phyloP scores from a whole-genome alignment of 306 rosid species.

The Dalbergia oliveri region DNA sequence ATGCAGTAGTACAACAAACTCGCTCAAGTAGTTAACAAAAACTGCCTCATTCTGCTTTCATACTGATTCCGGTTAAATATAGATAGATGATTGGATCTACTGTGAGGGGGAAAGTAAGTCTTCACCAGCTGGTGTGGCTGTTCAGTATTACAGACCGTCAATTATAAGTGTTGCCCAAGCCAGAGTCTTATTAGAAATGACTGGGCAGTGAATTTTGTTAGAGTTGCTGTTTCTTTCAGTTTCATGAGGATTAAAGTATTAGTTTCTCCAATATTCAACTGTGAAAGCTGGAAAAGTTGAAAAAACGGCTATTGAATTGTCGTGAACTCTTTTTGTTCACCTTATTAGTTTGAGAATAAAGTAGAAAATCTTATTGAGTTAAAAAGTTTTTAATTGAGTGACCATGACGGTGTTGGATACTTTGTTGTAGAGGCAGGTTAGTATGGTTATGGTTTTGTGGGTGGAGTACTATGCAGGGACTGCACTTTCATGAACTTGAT shows the following conservation, averaged over 20 bases:
- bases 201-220: slow-evolving; percentile 80
- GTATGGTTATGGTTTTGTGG: background rate
- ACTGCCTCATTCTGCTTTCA: slow-evolving; percentile 28
- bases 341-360: slow-evolving; percentile 13
- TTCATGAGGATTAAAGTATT: slow-evolving; percentile 39
- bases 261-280: slow-evolving; percentile 8
- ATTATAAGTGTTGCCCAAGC: slow-evolving; percentile 54
- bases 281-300: slow-evolving; percentile 33
- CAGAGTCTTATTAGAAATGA: slow-evolving; percentile 52
- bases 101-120: slow-evolving; percentile 26
- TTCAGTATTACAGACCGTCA: slow-evolving; percentile 38
- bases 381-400: background rate
- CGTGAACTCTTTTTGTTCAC: slow-evolving; percentile 30
- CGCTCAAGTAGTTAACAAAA: slow-evolving; percentile 55
- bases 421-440: background rate
- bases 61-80: slow-evolving; percentile 30
- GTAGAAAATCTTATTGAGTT: background rate
- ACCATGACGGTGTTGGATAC: background rate
- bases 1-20: slow-evolving; percentile 58
- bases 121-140: slow-evolving; percentile 22
- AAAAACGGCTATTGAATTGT: slow-evolving; percentile 2
- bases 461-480: too few species aligned
- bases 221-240: slow-evolving; percentile 45
- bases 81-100: slow-evolving; percentile 40
- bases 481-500: background rate